Conservation (phyloP, 495 filamentous ascomycete species). For the Jackrogersella multiformis region DNA sequence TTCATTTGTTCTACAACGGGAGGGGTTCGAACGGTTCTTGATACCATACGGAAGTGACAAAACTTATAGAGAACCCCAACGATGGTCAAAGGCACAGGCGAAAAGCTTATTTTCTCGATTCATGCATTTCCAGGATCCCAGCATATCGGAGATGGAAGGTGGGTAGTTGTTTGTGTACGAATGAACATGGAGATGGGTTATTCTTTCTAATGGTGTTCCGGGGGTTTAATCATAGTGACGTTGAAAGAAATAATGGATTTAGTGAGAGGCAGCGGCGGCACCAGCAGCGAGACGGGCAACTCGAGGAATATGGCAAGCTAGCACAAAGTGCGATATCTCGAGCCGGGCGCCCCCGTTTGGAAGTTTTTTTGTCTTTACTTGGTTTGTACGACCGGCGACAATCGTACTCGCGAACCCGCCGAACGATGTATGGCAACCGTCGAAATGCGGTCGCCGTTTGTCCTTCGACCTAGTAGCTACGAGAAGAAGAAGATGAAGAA, state of each 20-base stretch:
- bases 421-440: conserved; percentile 46
- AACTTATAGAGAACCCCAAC: conserved; percentile 46
- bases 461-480: conserved; percentile 44
- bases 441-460: conserved; percentile 43
- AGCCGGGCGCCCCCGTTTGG: conserved; percentile 23
- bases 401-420: conserved; percentile 37
- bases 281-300: conserved; percentile 18
- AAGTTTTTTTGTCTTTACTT: conserved; percentile 27
- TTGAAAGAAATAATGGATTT: conserved; percentile 27
- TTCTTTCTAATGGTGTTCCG: conserved; percentile 42
- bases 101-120: conserved; percentile 39
- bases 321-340: conserved; percentile 28
- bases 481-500: conserved; percentile 8
- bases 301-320: conserved; percentile 28
- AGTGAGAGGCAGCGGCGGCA: conserved; percentile 23
- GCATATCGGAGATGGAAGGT: conserved; percentile 43
- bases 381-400: conserved; percentile 35
- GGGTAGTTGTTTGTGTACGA: conserved; percentile 48
- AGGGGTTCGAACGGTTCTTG: conserved; percentile 43
- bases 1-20: conserved; percentile 44
- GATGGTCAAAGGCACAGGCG: conserved; percentile 34
- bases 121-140: conserved; percentile 49
- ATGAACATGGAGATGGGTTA: conserved; percentile 27
- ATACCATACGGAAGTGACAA: conserved; percentile 43
- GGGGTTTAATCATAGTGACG: conserved; percentile 37